Base-by-base conservation (phyloP, 2,329 filamentous ascomycete species). In the Huntiella abstrusa region DNA sequence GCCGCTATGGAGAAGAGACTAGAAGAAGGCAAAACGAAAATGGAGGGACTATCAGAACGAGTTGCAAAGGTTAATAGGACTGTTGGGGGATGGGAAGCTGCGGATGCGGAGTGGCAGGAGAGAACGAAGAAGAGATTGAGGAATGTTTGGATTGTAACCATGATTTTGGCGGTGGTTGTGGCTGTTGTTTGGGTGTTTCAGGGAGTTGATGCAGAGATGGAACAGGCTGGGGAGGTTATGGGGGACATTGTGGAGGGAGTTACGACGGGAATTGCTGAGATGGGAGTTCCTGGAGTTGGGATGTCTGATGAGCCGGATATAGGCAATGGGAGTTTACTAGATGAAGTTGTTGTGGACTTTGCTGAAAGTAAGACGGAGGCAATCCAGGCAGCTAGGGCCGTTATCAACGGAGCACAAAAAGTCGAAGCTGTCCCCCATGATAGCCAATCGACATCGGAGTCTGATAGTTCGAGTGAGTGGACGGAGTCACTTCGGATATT, bases 41-140 rank as follows among this genome's bases (percentile, higher is more conserved):
- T 81, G 33, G 65, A 70, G 43, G 60, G 62, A 12, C 64, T 86
- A 34, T 75, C 75, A 49, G 66, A 65, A 38, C 67, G 82, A 42
- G 72, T 88, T 3, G 75, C 79, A 44, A 61, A 67, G 11, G 78
- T 83, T 10, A 68, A 74, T 43, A 62, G 69, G 47, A 68, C 73
- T 5, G 73, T 87, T 11, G 77, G 82, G 56, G 64, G 65, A 22
- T 83, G 80, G 70, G 78, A 83, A 57, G 67, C 66, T 47, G 69
- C 72, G 1, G 81, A 86, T 59, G 66, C 64, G 41, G 73, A 76
- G 54, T 80, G 77, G 68, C 73, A 82, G 60, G 75, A 80, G 54
- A 73, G 67, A 54, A 81, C 76, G n/a, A 64, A 75, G 51, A 67
- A 64, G 56, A 69, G 77, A 43, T 62, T 83, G 51, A 73, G 71